Base-by-base conservation (phyloP, 2,329 filamentous ascomycete genomes). In the Lachnellula suecica region DNA sequence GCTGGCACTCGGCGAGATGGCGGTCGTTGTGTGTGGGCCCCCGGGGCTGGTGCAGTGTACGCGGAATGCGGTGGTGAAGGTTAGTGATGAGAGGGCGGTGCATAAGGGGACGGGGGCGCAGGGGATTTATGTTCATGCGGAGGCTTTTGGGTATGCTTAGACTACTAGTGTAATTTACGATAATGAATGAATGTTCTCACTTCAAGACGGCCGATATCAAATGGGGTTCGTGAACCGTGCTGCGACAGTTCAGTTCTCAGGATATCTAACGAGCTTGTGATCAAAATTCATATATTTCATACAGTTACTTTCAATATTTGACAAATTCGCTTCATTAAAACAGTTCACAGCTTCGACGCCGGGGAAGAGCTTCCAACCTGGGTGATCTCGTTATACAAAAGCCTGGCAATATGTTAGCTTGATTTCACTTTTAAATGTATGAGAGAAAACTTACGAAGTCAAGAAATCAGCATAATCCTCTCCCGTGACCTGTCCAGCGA, bases 391-490 rank as follows among this genome's bases (percentile, higher is more conserved):
- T 93, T 89, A 73, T 96, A 96, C 46, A 96, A 74, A 61, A 96
- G 74, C 47, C 88, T 94, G 57, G 2, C 22, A n/a, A 38, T 25
- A 25, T 20, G n/a, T 55, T 46, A 58, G 55, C 19, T 31, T 34
- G 20, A 25, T 24, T 25, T 19, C 24, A 27, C 20, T 40, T 11
- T 13, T 10, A 24, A 37, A 5, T 22, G 9, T 4, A 35, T 55
- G 7, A 42, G 44, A 20, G 41, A 34, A 51, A 47, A 76, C 87
- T 79, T 77, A 90, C 85, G 79, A 78, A 59, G 91, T 97, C 76
- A 99, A 74, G 77, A 97, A 97, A 72, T 99, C 94, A 11, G 92
- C 91, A 71, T 97, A 97, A 63, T 97, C 92, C 78, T 97, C 94
- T 51, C 94, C 94, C 3, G 93, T 97, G 52, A 97, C 88, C 79